phyloP scores from a whole-genome alignment of 1,284 basidiomycete species.

The Fomitopsis pinicola region DNA sequence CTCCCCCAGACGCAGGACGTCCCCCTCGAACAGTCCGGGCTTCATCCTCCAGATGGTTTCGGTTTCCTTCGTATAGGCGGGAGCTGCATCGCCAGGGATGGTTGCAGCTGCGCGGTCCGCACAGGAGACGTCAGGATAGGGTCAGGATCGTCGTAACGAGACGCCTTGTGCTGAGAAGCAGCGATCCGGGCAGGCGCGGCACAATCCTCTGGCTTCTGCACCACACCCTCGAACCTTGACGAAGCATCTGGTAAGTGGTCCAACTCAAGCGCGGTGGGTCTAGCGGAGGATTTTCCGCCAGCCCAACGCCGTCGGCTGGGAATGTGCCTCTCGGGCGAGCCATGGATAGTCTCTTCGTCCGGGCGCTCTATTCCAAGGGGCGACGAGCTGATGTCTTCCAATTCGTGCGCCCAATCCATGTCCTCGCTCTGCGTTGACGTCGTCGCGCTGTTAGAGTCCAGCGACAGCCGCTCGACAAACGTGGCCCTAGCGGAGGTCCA shows the following conservation, averaged over 20 bases:
- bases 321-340: neutral
- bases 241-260: neutral
- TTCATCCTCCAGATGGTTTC: slow-evolving; percentile 4
- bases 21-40: neutral
- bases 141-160: neutral
- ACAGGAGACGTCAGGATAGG: slow-evolving; percentile 11
- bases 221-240: too few species aligned
- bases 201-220: neutral
- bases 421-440: slow-evolving; percentile 28
- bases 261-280: neutral
- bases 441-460: slow-evolving; percentile 25
- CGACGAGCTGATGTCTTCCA: slow-evolving; percentile 20
- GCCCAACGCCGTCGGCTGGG: neutral
- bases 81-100: slow-evolving; percentile 28
- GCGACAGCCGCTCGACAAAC: slow-evolving; percentile 21
- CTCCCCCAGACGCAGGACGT: neutral
- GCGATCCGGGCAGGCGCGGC: slow-evolving; percentile 1
- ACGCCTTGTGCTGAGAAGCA: neutral
- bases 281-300: neutral
- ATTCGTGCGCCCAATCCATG: slow-evolving; percentile 25
- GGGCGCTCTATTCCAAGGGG: slow-evolving; percentile 3
- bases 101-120: slow-evolving; percentile 27
- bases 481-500: slow-evolving; percentile 16
- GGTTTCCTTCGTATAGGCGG: slow-evolving; percentile 15
- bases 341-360: neutral